A percentile compares a stretch with the other conserved stretches of the same genome.
Conservation (phyloP, 1,284 basidiomycete species). For the Trichosporon inkin region DNA sequence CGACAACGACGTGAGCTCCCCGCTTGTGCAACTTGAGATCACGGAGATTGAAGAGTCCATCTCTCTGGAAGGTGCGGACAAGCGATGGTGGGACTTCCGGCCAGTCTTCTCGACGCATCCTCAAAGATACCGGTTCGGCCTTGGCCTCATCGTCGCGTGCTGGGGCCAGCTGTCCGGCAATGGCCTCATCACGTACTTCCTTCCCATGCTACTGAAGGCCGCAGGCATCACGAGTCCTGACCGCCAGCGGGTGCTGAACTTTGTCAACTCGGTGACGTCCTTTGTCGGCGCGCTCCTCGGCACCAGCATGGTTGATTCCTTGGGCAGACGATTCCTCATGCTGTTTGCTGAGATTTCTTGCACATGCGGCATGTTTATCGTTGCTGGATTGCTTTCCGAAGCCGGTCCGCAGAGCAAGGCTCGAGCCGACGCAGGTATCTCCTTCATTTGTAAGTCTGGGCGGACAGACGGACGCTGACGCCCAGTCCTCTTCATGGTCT, state of each 20-base stretch:
- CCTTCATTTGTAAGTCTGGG: slow-evolving; percentile 30
- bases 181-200: slow-evolving; percentile 49
- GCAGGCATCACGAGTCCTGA: slow-evolving; percentile 31
- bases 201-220: slow-evolving; percentile 28
- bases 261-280: slow-evolving; percentile 33
- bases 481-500: slow-evolving; percentile 20
- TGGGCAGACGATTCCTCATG: slow-evolving; percentile 35
- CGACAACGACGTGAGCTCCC: slow-evolving; percentile 54
- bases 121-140: slow-evolving; percentile 55
- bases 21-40: slow-evolving; percentile 56
- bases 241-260: slow-evolving; percentile 31
- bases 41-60: slow-evolving; percentile 58
- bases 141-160: slow-evolving; percentile 52
- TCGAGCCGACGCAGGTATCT: slow-evolving; percentile 35
- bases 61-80: slow-evolving; percentile 30
- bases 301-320: slow-evolving; percentile 27
- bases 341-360: slow-evolving; percentile 27
- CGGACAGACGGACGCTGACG: not conserved
- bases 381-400: slow-evolving; percentile 30
- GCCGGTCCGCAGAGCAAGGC: slow-evolving; percentile 21
- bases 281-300: slow-evolving; percentile 34
- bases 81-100: slow-evolving; percentile 58
- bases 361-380: slow-evolving; percentile 31
- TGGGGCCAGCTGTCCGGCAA: slow-evolving; percentile 38
- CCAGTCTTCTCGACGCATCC: slow-evolving; percentile 54